Conservation (phyloP, 2,329 filamentous ascomycete genomes). For the Fusarium protoensiforme region DNA sequence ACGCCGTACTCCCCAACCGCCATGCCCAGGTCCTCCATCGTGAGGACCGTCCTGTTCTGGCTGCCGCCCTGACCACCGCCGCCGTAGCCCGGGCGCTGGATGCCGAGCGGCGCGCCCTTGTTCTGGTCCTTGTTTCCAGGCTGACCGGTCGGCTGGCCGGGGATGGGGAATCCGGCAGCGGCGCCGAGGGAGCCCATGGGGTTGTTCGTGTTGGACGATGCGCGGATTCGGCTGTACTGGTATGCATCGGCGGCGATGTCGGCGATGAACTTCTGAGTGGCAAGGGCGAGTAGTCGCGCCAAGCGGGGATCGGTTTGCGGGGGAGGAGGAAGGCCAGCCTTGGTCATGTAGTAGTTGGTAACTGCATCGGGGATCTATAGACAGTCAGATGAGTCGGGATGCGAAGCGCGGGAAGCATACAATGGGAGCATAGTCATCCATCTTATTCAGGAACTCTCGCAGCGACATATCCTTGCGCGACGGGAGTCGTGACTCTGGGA, state of each 20-base stretch:
- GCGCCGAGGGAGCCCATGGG: slow-evolving; percentile 88
- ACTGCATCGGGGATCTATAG: slow-evolving; percentile 90
- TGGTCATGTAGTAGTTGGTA: slow-evolving; percentile 97
- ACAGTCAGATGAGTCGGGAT: slow-evolving; percentile 12
- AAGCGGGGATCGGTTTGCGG: slow-evolving; percentile 91
- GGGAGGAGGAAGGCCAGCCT: slow-evolving; percentile 92
- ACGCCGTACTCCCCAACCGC: slow-evolving; percentile 97
- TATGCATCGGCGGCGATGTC: slow-evolving; percentile 98
- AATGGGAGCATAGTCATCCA: slow-evolving; percentile 98
- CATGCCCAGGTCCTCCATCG: slow-evolving; percentile 99
- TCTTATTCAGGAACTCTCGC: slow-evolving; percentile 92
- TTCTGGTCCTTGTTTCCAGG: slow-evolving; percentile 68
- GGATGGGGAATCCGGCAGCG: slow-evolving; percentile 74
- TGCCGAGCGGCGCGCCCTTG: slow-evolving; percentile 71
- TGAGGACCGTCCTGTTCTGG: slow-evolving; percentile 92
- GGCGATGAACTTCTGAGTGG: slow-evolving; percentile 99
- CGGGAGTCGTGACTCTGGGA: slow-evolving; percentile 72
- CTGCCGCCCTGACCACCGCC: slow-evolving; percentile 90
- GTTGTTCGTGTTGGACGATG: slow-evolving; percentile 89
- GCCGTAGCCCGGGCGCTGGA: slow-evolving; percentile 82
- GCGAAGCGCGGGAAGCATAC: slow-evolving; percentile 62
- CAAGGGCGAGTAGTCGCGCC: slow-evolving; percentile 91
- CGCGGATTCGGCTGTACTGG: slow-evolving; percentile 95
- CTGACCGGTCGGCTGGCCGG: slow-evolving; percentile 70
- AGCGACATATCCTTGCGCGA: slow-evolving; percentile 92